phyloP scores from a whole-genome alignment of 169 alveolate genomes.

The Theileria equi region DNA sequence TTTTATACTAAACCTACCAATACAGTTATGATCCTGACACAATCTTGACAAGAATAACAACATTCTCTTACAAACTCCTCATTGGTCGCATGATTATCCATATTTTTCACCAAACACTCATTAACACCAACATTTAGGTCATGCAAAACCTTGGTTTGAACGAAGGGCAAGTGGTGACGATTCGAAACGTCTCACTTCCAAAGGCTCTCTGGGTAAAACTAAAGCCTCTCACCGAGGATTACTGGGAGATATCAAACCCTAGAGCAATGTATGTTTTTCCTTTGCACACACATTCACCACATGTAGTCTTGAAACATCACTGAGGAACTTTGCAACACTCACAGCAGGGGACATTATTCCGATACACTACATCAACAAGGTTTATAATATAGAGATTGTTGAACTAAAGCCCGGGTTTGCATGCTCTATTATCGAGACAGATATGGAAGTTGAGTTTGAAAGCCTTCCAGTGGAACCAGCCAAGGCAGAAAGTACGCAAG shows the following conservation, averaged over 20 bases:
- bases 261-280: slow-evolving; percentile 81
- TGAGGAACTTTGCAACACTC: slow-evolving; percentile 87
- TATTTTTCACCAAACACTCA: not conserved
- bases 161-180: slow-evolving; percentile 85
- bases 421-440: slow-evolving; percentile 91
- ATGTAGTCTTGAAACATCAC: slow-evolving; percentile 83
- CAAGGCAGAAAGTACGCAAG: slow-evolving; percentile 28
- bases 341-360: slow-evolving; percentile 90
- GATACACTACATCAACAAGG: slow-evolving; percentile 82
- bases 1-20: too few relatives aligned
- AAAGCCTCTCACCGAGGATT: slow-evolving; percentile 88
- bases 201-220: slow-evolving; percentile 88
- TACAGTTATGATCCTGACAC: too few relatives aligned
- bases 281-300: not conserved
- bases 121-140: slow-evolving; percentile 68
- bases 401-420: slow-evolving; percentile 88
- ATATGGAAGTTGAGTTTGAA: slow-evolving; percentile 90
- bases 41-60: too few relatives aligned
- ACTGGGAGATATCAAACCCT: slow-evolving; percentile 91
- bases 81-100: not conserved
- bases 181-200: slow-evolving; percentile 81
- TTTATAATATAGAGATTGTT: slow-evolving; percentile 86
- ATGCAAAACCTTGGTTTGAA: slow-evolving; percentile 85
- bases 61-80: too few relatives aligned
- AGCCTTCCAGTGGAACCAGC: slow-evolving; percentile 70